Percentiles rank a stretch among this genome's conserved stretches.
phyloP scores from a whole-genome alignment of 2,329 filamentous ascomycete species.

The Didymella keratinophila region DNA sequence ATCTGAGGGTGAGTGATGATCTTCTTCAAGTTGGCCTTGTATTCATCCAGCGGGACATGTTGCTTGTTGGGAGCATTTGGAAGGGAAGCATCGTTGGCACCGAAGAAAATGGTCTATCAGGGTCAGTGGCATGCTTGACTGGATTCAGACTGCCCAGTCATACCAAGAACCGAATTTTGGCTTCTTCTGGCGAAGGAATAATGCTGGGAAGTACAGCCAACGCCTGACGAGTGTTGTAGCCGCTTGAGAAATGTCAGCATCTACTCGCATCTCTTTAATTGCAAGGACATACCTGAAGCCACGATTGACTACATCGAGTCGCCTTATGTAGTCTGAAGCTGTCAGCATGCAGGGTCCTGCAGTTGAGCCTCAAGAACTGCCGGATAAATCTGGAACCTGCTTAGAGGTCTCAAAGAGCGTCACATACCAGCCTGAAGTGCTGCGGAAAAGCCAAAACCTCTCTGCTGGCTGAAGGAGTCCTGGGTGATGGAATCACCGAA shows the following conservation, averaged over 20 bases:
- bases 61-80: slow-evolving; percentile 70
- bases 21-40: slow-evolving; percentile 72
- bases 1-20: slow-evolving; percentile 78
- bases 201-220: slow-evolving; percentile 73
- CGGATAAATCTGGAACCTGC: not conserved
- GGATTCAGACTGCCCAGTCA: not conserved
- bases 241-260: slow-evolving; percentile 55
- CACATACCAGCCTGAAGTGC: slow-evolving; percentile 72
- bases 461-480: slow-evolving; percentile 64
- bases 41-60: slow-evolving; percentile 78
- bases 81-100: slow-evolving; percentile 87
- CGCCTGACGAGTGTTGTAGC: slow-evolving; percentile 82
- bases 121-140: slow-evolving; percentile 13
- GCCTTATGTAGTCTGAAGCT: slow-evolving; percentile 74
- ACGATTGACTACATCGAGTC: slow-evolving; percentile 86
- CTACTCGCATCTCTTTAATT: not conserved
- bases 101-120: slow-evolving; percentile 77
- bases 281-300: slow-evolving; percentile 68
- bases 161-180: slow-evolving; percentile 73
- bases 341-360: slow-evolving; percentile 17
- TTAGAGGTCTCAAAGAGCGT: not conserved
- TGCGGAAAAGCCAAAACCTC: slow-evolving; percentile 78
- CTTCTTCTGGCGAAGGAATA: slow-evolving; percentile 70
- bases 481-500: slow-evolving; percentile 93
- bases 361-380: slow-evolving; percentile 4